Conservation (phyloP, 225 moss, liverwort and hornwort species). For the Thuidium tamariscinum region DNA sequence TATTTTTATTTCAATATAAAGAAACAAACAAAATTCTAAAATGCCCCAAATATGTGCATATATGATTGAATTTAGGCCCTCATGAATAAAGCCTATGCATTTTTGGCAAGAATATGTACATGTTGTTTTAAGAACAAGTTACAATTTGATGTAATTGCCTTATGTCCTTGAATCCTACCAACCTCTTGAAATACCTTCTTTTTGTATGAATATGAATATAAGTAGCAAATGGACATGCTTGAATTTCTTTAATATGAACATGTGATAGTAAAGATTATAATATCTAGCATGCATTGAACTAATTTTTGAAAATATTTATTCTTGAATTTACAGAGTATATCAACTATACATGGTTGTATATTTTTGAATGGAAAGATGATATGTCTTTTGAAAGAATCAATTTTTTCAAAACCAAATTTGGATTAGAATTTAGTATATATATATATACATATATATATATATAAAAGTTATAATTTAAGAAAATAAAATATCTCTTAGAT, state of each 20-base stretch:
- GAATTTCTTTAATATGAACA: neutral
- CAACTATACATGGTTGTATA: too few species aligned
- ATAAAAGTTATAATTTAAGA: neutral
- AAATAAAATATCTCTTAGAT: neutral
- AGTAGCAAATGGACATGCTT: neutral
- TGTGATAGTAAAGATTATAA: neutral
- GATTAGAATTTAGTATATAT: neutral
- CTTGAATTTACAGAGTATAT: too few species aligned
- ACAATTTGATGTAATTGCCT: neutral
- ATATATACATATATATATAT: too few species aligned
- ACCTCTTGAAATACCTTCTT: neutral
- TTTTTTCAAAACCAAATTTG: too few species aligned
- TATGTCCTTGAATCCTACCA: accelerated
- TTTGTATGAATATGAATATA: neutral
- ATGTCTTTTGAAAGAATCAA: neutral
- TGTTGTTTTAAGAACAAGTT: accelerated
- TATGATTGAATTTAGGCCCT: neutral
- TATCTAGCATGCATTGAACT: neutral
- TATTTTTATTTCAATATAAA: too few species aligned
- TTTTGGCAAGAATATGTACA: too few species aligned
- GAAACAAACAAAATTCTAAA: too few species aligned
- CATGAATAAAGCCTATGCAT: neutral
- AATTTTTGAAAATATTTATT: neutral
- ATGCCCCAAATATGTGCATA: too few species aligned
- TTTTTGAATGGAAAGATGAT: neutral